Percentiles rank a stretch among this genome's conserved stretches.
phyloP scores from a whole-genome alignment of 2,329 filamentous ascomycete genomes.

The Diaporthe aspalathi region DNA sequence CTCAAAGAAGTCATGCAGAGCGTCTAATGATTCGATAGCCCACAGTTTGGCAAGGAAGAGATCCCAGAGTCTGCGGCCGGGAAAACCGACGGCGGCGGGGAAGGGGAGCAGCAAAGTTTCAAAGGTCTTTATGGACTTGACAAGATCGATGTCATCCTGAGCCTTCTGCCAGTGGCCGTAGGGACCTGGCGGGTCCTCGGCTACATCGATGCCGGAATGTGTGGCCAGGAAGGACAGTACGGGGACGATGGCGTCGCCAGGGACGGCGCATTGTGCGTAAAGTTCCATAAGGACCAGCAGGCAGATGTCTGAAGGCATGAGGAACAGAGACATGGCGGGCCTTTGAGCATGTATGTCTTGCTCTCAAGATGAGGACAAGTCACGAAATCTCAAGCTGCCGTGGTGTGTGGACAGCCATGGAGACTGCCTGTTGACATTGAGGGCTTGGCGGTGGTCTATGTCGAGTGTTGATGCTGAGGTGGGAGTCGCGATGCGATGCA shows the following conservation, averaged over 20 bases:
- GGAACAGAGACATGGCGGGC: constrained; percentile 76
- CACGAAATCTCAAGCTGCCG: constrained; percentile 2
- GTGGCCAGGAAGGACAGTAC: constrained; percentile 55
- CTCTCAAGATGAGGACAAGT: background rate
- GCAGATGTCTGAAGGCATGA: constrained; percentile 90
- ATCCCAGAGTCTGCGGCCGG: constrained; percentile 89
- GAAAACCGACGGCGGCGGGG: constrained; percentile 66
- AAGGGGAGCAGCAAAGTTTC: constrained; percentile 67
- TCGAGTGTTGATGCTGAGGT: background rate
- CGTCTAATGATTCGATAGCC: constrained; percentile 84
- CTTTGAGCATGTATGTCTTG: background rate
- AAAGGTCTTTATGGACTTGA: constrained; percentile 68
- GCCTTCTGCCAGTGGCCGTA: constrained; percentile 60
- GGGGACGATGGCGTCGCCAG: constrained; percentile 54
- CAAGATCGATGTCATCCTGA: constrained; percentile 62
- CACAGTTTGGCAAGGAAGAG: constrained; percentile 84
- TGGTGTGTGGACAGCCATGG: background rate
- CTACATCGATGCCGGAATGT: constrained; percentile 55
- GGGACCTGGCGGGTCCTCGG: constrained; percentile 42
- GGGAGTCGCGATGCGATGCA: constrained; percentile 32
- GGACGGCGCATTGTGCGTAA: constrained; percentile 75
- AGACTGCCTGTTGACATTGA: background rate
- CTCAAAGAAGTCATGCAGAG: constrained; percentile 81
- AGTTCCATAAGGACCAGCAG: constrained; percentile 84
- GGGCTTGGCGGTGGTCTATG: background rate